Evolutionary conservation across 2,329 filamentous ascomycete genomes (phyloP), one percentile per base, ranked within the genome.

Genomic region (Beauveria asiatica): DNA sequence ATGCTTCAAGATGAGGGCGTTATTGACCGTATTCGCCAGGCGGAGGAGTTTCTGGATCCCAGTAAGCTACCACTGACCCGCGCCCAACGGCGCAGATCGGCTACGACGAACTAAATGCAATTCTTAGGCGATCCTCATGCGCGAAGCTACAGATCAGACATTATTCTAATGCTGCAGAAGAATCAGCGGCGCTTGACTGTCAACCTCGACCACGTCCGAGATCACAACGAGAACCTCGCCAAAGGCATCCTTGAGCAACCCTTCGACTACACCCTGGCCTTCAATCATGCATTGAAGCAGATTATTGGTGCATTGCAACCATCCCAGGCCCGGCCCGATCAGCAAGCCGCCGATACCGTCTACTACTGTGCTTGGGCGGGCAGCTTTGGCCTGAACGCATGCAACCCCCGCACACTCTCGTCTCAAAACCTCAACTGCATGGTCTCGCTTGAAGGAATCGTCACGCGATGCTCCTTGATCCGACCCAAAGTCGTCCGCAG

Each of bases 291-390:
- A 1, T 83, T 99, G 63, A 96, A 94, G 71, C 86, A 94, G 64
- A 88, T 97, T 57, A 87, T 97, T 64, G 84, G 88, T 70, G 88
- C 91, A 3, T 16, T 59, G 27, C 78, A 96, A 37, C 86, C 88
- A 11, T 85, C 89, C 67, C 57, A 59, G 42, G 85, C 89, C 45
- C 84, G 90, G 2, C 82, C 87, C 3, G 86, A 88, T 66, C 90
- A 96, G 73, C 86, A 84, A 1, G 82, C 84, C 48, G 85, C 88
- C 33, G 92, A 97, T 71, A 84, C 86, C 46, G 81, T 90, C 67
- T 99, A 96, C 76, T 97, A 99, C 73, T 97, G 94, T 70, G 94
- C 94, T n/a, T 97, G 90, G 77, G 85, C 93, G 59, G 94, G 94
- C 65, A 96, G 91, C 71, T 99, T 99, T 71, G 94, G 95, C 65